These are phyloP conservation scores for Penicillium verhagenii DNA, from an alignment of 495 filamentous ascomycete species.

Conservation along the genomic window DNA sequence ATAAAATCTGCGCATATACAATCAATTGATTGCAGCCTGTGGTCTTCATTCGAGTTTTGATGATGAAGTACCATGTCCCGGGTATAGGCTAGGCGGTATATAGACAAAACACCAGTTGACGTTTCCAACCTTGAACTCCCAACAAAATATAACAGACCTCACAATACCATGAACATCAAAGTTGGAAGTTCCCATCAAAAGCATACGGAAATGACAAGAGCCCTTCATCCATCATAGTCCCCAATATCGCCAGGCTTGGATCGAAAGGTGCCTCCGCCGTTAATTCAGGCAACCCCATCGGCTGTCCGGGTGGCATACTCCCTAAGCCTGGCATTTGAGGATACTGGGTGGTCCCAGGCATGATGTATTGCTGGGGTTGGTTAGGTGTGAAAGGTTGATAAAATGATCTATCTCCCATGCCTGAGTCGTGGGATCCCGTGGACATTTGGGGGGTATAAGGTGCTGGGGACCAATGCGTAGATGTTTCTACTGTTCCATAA, in stretches of 20 bases:
- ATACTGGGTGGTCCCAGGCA: constrained; percentile 7
- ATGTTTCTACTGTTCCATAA: neutral
- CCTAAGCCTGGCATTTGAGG: constrained; percentile 15
- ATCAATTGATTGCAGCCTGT: no score
- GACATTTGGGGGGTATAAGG: constrained; percentile 8
- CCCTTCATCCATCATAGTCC: constrained; percentile 38
- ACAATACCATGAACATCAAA: constrained; percentile 1
- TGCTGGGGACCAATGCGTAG: constrained; percentile 8
- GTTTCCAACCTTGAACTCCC: neutral
- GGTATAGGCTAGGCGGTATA: no score
- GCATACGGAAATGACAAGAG: constrained; percentile 35
- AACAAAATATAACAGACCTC: neutral
- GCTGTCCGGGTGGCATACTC: constrained; percentile 9
- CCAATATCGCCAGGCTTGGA: constrained; percentile 33
- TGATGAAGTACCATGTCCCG: no score
- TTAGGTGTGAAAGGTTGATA: constrained; percentile 17
- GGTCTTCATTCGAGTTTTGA: no score
- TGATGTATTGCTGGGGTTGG: constrained; percentile 6
- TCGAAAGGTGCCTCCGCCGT: constrained; percentile 22
- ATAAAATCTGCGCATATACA: no score
- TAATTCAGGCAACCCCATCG: constrained; percentile 17
- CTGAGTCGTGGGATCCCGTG: constrained; percentile 5
- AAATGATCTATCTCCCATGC: constrained; percentile 2
- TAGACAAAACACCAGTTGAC: no score
- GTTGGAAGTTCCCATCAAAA: constrained; percentile 25